Evolutionary conservation across 164 flowering plant species (phyloP).

Genomic region (Nymphaea colorata): DNA sequence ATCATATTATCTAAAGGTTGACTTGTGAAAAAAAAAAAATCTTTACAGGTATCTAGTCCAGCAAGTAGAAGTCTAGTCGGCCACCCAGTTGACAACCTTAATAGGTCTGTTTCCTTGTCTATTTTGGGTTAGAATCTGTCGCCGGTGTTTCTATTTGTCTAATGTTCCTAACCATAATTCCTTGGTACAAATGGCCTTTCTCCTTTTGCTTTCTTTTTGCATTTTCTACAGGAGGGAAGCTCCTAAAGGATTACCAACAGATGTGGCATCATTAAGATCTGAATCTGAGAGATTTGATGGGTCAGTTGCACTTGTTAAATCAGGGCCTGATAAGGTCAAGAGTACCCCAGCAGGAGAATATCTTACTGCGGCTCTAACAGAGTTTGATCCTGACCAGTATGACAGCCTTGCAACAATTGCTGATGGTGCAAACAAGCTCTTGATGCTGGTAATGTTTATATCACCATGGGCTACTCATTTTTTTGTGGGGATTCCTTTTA

Average conservation of each 20-base stretch:
- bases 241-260: constrained; percentile 36
- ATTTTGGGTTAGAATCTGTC: neutral
- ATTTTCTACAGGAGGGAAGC: constrained; percentile 39
- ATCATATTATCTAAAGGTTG: too few species aligned
- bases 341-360: constrained; percentile 97
- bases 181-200: neutral
- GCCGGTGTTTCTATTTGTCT: neutral
- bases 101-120: constrained; percentile 25
- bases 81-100: constrained; percentile 30
- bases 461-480: neutral
- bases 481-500: too few species aligned
- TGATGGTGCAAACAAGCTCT: constrained; percentile 97
- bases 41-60: constrained; percentile 51
- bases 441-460: constrained; percentile 65
- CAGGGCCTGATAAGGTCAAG: constrained; percentile 62
- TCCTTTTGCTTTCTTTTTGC: constrained; percentile 2
- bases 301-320: constrained; percentile 61
- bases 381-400: constrained; percentile 90
- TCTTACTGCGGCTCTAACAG: constrained; percentile 85
- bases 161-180: neutral
- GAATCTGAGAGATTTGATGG: constrained; percentile 38
- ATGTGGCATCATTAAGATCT: constrained; percentile 33
- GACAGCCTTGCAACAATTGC: constrained; percentile 90
- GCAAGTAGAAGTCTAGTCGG: constrained; percentile 25
- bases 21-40: too few species aligned